Conservation (phyloP, 305 asterid genomes). For the Fraxinus sp. region DNA sequence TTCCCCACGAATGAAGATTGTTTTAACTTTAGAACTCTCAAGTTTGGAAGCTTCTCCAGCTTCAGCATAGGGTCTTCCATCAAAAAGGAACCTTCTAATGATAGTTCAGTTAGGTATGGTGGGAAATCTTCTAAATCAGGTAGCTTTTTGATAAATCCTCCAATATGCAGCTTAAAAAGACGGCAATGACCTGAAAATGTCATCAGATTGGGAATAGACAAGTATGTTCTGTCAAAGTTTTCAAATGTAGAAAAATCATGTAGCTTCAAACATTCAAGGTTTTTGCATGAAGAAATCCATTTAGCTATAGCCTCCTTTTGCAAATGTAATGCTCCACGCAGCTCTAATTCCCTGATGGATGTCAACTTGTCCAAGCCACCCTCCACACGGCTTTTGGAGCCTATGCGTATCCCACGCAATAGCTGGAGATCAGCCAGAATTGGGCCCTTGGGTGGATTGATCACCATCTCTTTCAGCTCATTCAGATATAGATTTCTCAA, state of each 20-base stretch:
- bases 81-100: neutral
- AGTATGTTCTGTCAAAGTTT: neutral
- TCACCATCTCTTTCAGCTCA: slow-evolving; percentile 13
- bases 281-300: slow-evolving; percentile 21
- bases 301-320: slow-evolving; percentile 15
- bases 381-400: neutral
- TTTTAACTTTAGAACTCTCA: slow-evolving; percentile 22
- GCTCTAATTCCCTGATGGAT: slow-evolving; percentile 8
- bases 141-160: slow-evolving; percentile 12
- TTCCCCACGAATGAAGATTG: slow-evolving; percentile 15
- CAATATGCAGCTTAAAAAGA: slow-evolving; percentile 25
- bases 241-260: neutral
- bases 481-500: slow-evolving; percentile 18
- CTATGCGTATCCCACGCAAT: slow-evolving; percentile 15
- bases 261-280: slow-evolving; percentile 20
- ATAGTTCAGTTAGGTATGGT: slow-evolving; percentile 19
- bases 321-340: slow-evolving; percentile 2
- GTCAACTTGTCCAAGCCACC: slow-evolving; percentile 23
- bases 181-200: neutral
- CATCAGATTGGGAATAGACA: neutral
- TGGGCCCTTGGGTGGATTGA: slow-evolving; percentile 15
- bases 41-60: slow-evolving; percentile 21
- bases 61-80: slow-evolving; percentile 22
- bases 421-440: slow-evolving; percentile 12
- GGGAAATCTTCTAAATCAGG: slow-evolving; percentile 15